These are phyloP conservation scores for Hypoxylon fragiforme DNA, from an alignment of 495 filamentous ascomycete species.

Conservation along the genomic window DNA sequence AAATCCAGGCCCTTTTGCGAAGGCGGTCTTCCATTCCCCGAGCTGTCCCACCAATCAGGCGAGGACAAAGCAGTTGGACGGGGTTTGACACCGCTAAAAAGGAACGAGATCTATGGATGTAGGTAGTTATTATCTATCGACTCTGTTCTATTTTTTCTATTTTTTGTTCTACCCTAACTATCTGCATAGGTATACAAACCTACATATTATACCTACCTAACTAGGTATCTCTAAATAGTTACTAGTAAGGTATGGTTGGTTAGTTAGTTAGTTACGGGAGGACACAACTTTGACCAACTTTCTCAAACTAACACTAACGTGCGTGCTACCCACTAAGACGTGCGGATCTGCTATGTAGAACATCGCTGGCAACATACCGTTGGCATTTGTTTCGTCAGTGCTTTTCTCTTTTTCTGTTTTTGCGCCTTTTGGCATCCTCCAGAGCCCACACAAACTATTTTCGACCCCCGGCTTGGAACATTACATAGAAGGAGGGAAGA, in stretches of 20 bases:
- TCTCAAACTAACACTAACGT: too few species aligned
- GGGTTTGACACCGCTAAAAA: slow-evolving; percentile 27
- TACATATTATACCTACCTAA: neutral
- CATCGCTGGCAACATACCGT: slow-evolving; percentile 30
- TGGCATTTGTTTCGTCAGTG: slow-evolving; percentile 23
- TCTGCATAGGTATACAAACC: neutral
- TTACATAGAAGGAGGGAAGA: slow-evolving; percentile 1
- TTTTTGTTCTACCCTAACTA: neutral
- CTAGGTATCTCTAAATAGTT: too few species aligned
- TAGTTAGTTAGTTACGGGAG: too few species aligned
- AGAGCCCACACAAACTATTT: too few species aligned
- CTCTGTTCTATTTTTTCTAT: too few species aligned
- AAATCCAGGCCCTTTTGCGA: slow-evolving; percentile 1
- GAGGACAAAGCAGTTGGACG: slow-evolving; percentile 8
- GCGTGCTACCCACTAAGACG: slow-evolving; percentile 9
- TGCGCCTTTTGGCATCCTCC: too few species aligned
- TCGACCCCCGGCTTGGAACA: too few species aligned
- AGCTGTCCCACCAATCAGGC: slow-evolving; percentile 25
- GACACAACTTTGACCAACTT: slow-evolving; percentile 4
- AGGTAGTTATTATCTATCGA: too few species aligned
- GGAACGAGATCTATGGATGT: too few species aligned
- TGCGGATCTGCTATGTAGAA: slow-evolving; percentile 23
- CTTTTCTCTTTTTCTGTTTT: slow-evolving; percentile 29
- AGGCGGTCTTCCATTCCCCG: slow-evolving; percentile 21
- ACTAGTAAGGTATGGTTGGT: too few species aligned